A percentile compares a stretch with the other conserved stretches of the same genome.
Conservation (phyloP, 164 flowering plant species). For the Chimonanthus salicifolius region DNA sequence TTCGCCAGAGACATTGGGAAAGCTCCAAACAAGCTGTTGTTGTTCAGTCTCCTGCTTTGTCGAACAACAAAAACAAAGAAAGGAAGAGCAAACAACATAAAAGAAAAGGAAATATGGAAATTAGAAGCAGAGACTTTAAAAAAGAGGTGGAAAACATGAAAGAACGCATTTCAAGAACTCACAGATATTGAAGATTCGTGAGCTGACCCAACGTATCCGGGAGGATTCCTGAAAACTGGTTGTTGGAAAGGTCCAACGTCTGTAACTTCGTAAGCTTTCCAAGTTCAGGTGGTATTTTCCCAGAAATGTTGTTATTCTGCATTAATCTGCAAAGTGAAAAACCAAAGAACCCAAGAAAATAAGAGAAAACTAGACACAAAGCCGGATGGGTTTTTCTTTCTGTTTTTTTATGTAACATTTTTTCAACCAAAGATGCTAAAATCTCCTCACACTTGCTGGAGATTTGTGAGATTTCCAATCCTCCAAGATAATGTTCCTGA, state of each 20-base stretch:
- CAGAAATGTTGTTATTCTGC: slow-evolving; percentile 87
- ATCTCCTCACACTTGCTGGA: slow-evolving; percentile 73
- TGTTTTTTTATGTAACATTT: neutral
- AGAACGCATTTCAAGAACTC: slow-evolving; percentile 21
- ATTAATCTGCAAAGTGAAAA: slow-evolving; percentile 54
- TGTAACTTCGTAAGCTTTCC: slow-evolving; percentile 64
- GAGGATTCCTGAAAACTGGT: slow-evolving; percentile 49
- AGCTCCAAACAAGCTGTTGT: slow-evolving; percentile 78
- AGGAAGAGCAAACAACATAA: neutral
- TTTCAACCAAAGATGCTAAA: neutral
- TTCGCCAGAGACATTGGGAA: slow-evolving; percentile 70
- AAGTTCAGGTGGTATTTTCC: slow-evolving; percentile 66
- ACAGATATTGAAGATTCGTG: slow-evolving; percentile 75
- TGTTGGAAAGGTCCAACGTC: slow-evolving; percentile 87
- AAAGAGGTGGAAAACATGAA: slow-evolving; percentile 1
- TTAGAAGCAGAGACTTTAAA: slow-evolving; percentile 9
- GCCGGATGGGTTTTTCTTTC: slow-evolving; percentile 1
- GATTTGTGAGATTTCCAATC: slow-evolving; percentile 81
- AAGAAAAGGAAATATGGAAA: neutral
- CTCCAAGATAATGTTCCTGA: slow-evolving; percentile 69
- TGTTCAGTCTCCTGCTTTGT: slow-evolving; percentile 73
- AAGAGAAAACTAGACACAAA: neutral
- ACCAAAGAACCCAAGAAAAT: neutral
- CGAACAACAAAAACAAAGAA: slow-evolving; percentile 10
- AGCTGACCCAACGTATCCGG: slow-evolving; percentile 61